Conservation (phyloP, 148 eudicot genomes). For the Spergularia marina region DNA sequence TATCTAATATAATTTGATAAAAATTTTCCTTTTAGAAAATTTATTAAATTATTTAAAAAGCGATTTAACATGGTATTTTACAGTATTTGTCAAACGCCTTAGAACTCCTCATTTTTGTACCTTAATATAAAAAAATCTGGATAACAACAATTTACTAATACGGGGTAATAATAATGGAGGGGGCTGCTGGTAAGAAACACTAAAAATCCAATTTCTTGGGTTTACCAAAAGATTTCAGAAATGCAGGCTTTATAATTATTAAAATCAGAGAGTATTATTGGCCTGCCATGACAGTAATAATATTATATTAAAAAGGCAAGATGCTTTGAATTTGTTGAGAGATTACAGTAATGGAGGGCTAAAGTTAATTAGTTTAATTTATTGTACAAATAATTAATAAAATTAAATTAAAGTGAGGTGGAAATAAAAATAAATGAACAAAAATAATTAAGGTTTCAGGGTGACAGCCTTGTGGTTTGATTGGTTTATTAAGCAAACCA, state of each 20-base stretch:
- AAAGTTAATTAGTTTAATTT: neutral
- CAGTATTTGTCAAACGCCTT: too few relatives aligned
- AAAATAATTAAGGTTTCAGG: conserved; percentile 19
- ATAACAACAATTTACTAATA: conserved; percentile 7
- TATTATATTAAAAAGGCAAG: conserved; percentile 10
- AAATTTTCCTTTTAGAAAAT: too few relatives aligned
- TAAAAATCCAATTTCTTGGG: conserved; percentile 37
- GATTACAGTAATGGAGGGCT: conserved; percentile 15
- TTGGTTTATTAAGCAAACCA: conserved; percentile 36
- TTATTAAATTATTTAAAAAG: too few relatives aligned
- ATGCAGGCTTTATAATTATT: conserved; percentile 25
- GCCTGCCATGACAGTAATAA: conserved; percentile 27
- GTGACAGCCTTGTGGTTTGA: conserved; percentile 29
- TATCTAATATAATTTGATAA: too few relatives aligned
- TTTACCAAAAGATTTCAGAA: conserved; percentile 27
- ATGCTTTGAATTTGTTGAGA: conserved; percentile 36
- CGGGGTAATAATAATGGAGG: conserved; percentile 10
- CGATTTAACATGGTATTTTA: too few relatives aligned
- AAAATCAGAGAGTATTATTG: conserved; percentile 24
- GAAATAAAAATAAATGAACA: neutral
- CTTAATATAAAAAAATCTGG: neutral
- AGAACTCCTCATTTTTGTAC: too few relatives aligned
- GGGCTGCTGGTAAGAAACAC: conserved; percentile 1
- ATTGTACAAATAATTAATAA: neutral
- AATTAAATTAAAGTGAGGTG: neutral